These are phyloP conservation scores for Citrus sp. DNA, from an alignment of 345 rosid species.

Conservation along the genomic window DNA sequence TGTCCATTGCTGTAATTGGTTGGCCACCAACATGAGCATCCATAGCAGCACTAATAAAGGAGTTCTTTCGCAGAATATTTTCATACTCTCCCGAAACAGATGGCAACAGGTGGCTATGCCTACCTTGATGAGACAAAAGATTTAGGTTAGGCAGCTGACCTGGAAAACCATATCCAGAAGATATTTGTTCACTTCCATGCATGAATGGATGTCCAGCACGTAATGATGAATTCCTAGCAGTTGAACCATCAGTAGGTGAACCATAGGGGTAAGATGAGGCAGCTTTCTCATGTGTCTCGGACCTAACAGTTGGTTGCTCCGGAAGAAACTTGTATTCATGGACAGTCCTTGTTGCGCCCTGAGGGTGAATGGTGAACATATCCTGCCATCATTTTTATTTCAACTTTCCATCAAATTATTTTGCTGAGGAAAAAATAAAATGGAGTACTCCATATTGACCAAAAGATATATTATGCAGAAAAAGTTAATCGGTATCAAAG, in stretches of 20 bases:
- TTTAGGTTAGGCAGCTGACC: slow-evolving; percentile 59
- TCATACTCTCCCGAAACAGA: slow-evolving; percentile 45
- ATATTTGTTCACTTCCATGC: slow-evolving; percentile 35
- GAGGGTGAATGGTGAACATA: slow-evolving; percentile 15
- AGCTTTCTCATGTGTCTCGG: slow-evolving; percentile 52
- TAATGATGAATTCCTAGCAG: slow-evolving; percentile 36
- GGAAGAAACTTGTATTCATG: slow-evolving; percentile 93
- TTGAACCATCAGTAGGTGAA: slow-evolving; percentile 39
- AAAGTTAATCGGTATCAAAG: background rate
- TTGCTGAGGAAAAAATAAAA: background rate
- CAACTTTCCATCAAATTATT: background rate
- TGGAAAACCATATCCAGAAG: slow-evolving; percentile 44
- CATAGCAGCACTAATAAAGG: slow-evolving; percentile 29
- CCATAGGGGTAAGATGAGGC: slow-evolving; percentile 40
- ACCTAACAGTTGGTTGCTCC: slow-evolving; percentile 65
- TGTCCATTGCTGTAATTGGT: slow-evolving; percentile 38
- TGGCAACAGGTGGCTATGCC: slow-evolving; percentile 42
- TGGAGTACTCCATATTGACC: background rate
- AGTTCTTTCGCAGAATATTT: slow-evolving; percentile 39
- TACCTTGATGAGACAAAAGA: slow-evolving; percentile 65
- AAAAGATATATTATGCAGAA: background rate
- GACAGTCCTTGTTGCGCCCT: slow-evolving; percentile 52
- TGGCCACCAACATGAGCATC: slow-evolving; percentile 41
- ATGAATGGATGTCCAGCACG: slow-evolving; percentile 25
- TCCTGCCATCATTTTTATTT: slow-evolving; percentile 4